These are phyloP conservation scores for Sextonia rubra DNA, from an alignment of 164 flowering plant species.

Conservation along the genomic window DNA sequence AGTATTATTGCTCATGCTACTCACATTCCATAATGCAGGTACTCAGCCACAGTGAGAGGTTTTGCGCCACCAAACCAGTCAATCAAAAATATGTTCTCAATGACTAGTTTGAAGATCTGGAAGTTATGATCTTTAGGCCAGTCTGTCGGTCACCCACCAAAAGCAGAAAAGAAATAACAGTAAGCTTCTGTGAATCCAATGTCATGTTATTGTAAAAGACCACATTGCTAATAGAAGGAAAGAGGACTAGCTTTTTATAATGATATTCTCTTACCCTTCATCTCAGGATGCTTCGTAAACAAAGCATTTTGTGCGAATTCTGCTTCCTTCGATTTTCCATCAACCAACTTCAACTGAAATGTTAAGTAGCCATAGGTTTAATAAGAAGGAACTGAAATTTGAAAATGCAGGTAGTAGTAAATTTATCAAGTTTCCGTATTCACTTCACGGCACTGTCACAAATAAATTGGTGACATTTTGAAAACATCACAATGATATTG, in stretches of 20 bases:
- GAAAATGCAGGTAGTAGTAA: background rate
- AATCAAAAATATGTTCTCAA: constrained; percentile 71
- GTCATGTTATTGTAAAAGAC: background rate
- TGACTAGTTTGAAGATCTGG: constrained; percentile 64
- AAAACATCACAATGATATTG: too few relatives aligned
- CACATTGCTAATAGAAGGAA: background rate
- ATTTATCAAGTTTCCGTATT: background rate
- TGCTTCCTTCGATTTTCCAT: constrained; percentile 49
- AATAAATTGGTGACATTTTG: background rate
- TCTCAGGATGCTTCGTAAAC: constrained; percentile 91
- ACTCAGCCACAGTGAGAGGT: constrained; percentile 68
- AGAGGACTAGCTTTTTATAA: background rate
- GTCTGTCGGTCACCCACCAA: constrained; percentile 33
- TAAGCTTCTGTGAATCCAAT: background rate
- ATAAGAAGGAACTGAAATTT: constrained; percentile 1
- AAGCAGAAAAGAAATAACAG: background rate
- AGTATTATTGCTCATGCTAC: constrained; percentile 17
- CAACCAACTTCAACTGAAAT: constrained; percentile 52
- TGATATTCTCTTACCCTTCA: constrained; percentile 49
- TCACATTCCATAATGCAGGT: constrained; percentile 53
- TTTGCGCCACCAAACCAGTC: constrained; percentile 87
- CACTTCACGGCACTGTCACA: background rate
- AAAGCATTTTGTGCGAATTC: constrained; percentile 57
- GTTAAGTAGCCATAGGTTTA: background rate
- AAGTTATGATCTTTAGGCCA: constrained; percentile 85